Conservation (phyloP, 2,329 filamentous ascomycete genomes). For the Nemania serpens region DNA sequence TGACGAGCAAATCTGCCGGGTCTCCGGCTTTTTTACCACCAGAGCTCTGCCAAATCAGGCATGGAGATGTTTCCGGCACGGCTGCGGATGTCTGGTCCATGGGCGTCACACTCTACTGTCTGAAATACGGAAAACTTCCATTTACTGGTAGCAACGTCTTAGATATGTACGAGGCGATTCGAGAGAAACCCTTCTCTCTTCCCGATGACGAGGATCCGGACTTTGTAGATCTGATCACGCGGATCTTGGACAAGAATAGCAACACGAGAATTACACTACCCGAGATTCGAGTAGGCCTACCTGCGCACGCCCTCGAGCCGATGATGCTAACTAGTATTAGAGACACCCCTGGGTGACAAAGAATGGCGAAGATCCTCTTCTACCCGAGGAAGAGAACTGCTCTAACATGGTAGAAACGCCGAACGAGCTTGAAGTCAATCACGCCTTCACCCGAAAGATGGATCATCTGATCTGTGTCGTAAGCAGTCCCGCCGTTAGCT, state of each 20-base stretch:
- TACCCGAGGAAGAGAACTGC: conserved; percentile 86
- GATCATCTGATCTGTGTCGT: conserved; percentile 83
- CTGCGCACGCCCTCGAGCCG: neutral
- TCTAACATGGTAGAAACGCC: conserved; percentile 78
- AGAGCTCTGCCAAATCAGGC: conserved; percentile 84
- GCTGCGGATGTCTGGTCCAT: conserved; percentile 98
- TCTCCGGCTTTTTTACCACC: conserved; percentile 94
- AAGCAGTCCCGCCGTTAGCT: conserved; percentile 37
- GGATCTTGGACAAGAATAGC: conserved; percentile 83
- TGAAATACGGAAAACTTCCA: conserved; percentile 85
- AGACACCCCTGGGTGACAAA: conserved; percentile 93
- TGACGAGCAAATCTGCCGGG: conserved; percentile 88
- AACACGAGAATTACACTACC: conserved; percentile 81
- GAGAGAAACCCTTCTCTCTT: conserved; percentile 67
- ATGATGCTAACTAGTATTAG: conserved; percentile 52
- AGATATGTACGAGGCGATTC: conserved; percentile 89
- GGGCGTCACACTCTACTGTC: conserved; percentile 92
- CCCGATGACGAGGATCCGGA: conserved; percentile 66
- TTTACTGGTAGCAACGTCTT: conserved; percentile 80
- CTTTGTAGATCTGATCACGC: conserved; percentile 75
- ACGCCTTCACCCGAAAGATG: conserved; percentile 90
- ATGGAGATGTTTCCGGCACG: conserved; percentile 84
- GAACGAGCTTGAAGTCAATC: conserved; percentile 87
- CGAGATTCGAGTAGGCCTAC: conserved; percentile 71
- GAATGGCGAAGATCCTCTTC: conserved; percentile 73